A percentile compares a stretch with the other conserved stretches of the same genome.
These are phyloP conservation scores for Lolium multiflorum DNA, from an alignment of 176 grass and related monocot species.

Conservation along the genomic window DNA sequence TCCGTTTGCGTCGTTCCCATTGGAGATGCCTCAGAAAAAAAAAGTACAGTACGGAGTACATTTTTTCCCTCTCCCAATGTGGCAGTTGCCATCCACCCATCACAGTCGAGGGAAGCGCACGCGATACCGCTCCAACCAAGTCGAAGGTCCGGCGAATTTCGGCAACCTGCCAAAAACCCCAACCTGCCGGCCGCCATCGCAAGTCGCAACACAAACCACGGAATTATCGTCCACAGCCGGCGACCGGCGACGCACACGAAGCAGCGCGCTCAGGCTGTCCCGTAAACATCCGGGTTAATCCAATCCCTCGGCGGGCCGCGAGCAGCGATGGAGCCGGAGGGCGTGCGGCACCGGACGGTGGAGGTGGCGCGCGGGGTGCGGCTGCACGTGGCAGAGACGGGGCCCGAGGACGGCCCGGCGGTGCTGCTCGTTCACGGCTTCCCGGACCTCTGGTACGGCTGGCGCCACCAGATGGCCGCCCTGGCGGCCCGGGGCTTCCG, in stretches of 20 bases:
- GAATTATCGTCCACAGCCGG: neutral
- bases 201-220: no score
- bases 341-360: slow-evolving; percentile 19
- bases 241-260: neutral
- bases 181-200: no score
- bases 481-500: slow-evolving; percentile 62
- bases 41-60: no score
- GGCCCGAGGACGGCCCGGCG: slow-evolving; percentile 43
- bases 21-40: no score
- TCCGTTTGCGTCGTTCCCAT: no score
- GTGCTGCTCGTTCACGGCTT: slow-evolving; percentile 78
- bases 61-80: no score
- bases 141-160: no score
- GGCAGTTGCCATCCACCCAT: no score
- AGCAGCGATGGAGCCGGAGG: slow-evolving; percentile 42
- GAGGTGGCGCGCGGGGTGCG: slow-evolving; percentile 54
- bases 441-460: slow-evolving; percentile 80
- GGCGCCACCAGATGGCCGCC: slow-evolving; percentile 76
- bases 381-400: slow-evolving; percentile 78
- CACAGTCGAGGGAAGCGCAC: no score
- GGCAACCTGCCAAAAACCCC: no score
- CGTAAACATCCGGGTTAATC: neutral
- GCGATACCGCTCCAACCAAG: no score
- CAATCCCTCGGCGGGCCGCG: neutral
- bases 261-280: neutral